Evolutionary conservation across 768 basidiomycete species (phyloP).

Genomic region (Boletus rubropictus): DNA sequence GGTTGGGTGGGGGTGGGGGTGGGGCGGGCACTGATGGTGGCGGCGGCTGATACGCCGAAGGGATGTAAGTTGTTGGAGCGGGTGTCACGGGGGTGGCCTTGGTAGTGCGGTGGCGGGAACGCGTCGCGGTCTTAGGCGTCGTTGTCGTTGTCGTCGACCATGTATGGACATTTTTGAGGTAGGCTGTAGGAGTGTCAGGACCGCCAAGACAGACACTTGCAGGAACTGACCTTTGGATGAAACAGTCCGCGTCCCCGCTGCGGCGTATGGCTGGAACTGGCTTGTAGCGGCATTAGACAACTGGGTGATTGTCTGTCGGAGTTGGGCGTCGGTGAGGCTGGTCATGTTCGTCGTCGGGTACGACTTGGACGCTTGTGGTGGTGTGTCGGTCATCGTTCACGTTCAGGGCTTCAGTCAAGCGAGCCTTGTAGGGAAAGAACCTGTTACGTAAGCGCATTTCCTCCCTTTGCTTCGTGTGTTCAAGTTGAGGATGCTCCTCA

Average conservation of each 20-base stretch:
- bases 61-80: slow-evolving; percentile 31
- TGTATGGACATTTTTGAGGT: slow-evolving; percentile 63
- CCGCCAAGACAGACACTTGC: neutral
- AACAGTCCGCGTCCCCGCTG: slow-evolving; percentile 26
- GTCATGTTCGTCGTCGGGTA: slow-evolving; percentile 34
- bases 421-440: slow-evolving; percentile 5
- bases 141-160: slow-evolving; percentile 58
- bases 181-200: slow-evolving; percentile 36
- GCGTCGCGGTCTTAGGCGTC: slow-evolving; percentile 31
- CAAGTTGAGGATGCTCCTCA: slow-evolving; percentile 5
- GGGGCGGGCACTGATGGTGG: slow-evolving; percentile 28
- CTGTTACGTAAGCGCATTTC: slow-evolving; percentile 22
- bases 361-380: slow-evolving; percentile 23
- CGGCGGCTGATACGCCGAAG: slow-evolving; percentile 36
- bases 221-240: slow-evolving; percentile 26
- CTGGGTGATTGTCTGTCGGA: slow-evolving; percentile 58
- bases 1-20: slow-evolving; percentile 39
- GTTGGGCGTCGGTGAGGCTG: slow-evolving; percentile 55
- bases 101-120: slow-evolving; percentile 34
- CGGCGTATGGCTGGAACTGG: slow-evolving; percentile 32
- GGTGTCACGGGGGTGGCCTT: slow-evolving; percentile 38
- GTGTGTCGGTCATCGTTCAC: slow-evolving; percentile 26
- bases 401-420: neutral
- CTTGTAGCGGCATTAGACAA: slow-evolving; percentile 36
- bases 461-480: neutral